Percentiles rank a stretch among this genome's conserved stretches.
Evolutionary conservation across 1,284 basidiomycete genomes (phyloP).

Genomic region (Papiliotrema laurentii): DNA sequence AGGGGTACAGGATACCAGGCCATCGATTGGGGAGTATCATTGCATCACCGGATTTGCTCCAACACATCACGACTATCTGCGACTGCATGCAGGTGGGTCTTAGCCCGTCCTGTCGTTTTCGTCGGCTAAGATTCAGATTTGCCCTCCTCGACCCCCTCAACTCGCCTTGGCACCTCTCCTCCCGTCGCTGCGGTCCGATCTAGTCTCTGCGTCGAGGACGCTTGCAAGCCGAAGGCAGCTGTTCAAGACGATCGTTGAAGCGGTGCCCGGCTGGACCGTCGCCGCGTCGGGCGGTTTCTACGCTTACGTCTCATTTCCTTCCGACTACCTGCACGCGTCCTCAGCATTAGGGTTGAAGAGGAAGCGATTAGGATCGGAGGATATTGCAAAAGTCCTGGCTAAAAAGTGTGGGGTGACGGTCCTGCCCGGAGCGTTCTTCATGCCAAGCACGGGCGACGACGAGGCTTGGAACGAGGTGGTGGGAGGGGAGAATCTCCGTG

Average conservation of each 20-base stretch:
- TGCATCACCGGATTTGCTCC: conserved; percentile 59
- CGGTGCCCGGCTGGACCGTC: conserved; percentile 59
- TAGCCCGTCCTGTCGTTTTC: not conserved
- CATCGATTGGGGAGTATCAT: conserved; percentile 74
- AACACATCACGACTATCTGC: conserved; percentile 59
- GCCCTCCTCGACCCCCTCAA: conserved; percentile 68
- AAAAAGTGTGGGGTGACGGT: conserved; percentile 61
- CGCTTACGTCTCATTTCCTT: conserved; percentile 68
- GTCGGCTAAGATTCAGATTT: conserved; percentile 55
- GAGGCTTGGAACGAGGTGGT: conserved; percentile 31
- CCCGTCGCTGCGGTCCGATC: conserved; percentile 55
- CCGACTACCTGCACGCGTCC: conserved; percentile 50
- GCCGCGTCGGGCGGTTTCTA: conserved; percentile 68
- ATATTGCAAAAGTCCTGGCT: conserved; percentile 61
- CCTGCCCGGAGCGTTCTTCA: conserved; percentile 68
- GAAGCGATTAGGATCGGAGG: conserved; percentile 45
- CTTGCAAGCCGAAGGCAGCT: conserved; percentile 59
- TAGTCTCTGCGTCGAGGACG: conserved; percentile 54
- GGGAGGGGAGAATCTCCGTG: conserved; percentile 41
- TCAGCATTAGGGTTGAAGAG: conserved; percentile 57
- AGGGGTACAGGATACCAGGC: conserved; percentile 79
- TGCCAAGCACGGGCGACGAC: conserved; percentile 33
- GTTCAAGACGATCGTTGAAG: conserved; percentile 51
- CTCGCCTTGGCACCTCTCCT: conserved; percentile 60
- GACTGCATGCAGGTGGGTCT: conserved; percentile 61